Evolutionary conservation across 192 early-diverging fungal genomes (phyloP).

Genomic region (Linnemannia hyalina): DNA sequence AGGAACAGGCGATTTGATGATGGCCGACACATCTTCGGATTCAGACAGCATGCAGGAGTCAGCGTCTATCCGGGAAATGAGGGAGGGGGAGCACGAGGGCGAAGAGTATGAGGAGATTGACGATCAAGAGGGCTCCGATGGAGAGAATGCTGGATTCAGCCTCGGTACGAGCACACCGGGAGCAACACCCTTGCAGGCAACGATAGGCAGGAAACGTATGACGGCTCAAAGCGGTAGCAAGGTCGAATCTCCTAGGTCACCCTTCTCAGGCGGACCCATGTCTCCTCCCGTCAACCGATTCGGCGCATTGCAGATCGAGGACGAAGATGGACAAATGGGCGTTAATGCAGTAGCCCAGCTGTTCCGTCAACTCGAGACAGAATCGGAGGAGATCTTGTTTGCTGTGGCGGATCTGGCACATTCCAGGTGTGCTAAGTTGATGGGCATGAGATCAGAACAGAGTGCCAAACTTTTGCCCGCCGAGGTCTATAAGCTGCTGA

Average conservation of each 20-base stretch:
- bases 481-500: slow-evolving; percentile 89
- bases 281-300: slow-evolving; percentile 32
- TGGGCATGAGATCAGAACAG: slow-evolving; percentile 90
- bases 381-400: slow-evolving; percentile 82
- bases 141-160: slow-evolving; percentile 40
- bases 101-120: slow-evolving; percentile 22
- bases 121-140: slow-evolving; percentile 31
- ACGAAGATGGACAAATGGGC: slow-evolving; percentile 30
- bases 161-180: slow-evolving; percentile 43
- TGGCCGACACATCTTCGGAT: slow-evolving; percentile 31
- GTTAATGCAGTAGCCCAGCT: slow-evolving; percentile 18
- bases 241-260: slow-evolving; percentile 11
- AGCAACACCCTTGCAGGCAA: slow-evolving; percentile 29
- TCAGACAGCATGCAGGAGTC: slow-evolving; percentile 45
- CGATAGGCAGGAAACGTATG: slow-evolving; percentile 12
- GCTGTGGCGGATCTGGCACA: slow-evolving; percentile 90
- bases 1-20: slow-evolving; percentile 42
- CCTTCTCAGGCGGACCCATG: slow-evolving; percentile 9
- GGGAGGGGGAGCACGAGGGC: slow-evolving; percentile 15
- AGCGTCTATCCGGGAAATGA: slow-evolving; percentile 30
- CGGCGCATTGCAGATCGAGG: slow-evolving; percentile 25
- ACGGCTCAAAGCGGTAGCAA: slow-evolving; percentile 1
- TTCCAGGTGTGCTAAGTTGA: slow-evolving; percentile 87
- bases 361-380: slow-evolving; percentile 70
- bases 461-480: slow-evolving; percentile 88